Evolutionary conservation across 176 grass and related monocot genomes (phyloP).

Genomic region (Thinopyrum elongatum): DNA sequence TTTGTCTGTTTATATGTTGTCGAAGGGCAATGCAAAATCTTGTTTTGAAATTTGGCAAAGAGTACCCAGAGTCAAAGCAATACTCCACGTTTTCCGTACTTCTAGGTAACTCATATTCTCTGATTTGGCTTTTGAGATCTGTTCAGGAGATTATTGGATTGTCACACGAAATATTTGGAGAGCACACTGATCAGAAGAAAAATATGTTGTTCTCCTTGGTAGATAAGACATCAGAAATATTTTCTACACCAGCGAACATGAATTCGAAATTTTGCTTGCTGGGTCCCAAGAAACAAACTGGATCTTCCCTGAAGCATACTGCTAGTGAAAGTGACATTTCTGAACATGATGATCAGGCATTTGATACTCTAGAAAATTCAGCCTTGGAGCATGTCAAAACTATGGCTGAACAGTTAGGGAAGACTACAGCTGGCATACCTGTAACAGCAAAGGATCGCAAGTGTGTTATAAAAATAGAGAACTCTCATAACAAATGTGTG

Average conservation of each 20-base stretch:
- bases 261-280: slow-evolving; percentile 46
- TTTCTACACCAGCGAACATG: slow-evolving; percentile 56
- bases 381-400: slow-evolving; percentile 47
- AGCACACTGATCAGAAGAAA: slow-evolving; percentile 50
- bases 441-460: slow-evolving; percentile 40
- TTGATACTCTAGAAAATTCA: slow-evolving; percentile 41
- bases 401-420: slow-evolving; percentile 62
- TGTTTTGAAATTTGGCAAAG: slow-evolving; percentile 49
- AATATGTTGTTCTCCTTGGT: slow-evolving; percentile 61
- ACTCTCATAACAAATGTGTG: slow-evolving; percentile 38
- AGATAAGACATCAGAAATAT: slow-evolving; percentile 77
- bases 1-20: slow-evolving; percentile 75
- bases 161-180: slow-evolving; percentile 46
- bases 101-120: slow-evolving; percentile 41
- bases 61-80: slow-evolving; percentile 36
- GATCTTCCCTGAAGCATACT: slow-evolving; percentile 26
- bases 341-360: slow-evolving; percentile 33
- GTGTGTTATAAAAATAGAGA: slow-evolving; percentile 57
- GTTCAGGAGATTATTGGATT: slow-evolving; percentile 49
- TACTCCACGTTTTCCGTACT: slow-evolving; percentile 38
- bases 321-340: slow-evolving; percentile 17
- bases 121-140: slow-evolving; percentile 79
- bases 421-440: slow-evolving; percentile 41
- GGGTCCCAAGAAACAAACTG: slow-evolving; percentile 38
- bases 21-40: slow-evolving; percentile 80